Conservation (phyloP, 2,329 filamentous ascomycete genomes). For the Fusarium sp. region DNA sequence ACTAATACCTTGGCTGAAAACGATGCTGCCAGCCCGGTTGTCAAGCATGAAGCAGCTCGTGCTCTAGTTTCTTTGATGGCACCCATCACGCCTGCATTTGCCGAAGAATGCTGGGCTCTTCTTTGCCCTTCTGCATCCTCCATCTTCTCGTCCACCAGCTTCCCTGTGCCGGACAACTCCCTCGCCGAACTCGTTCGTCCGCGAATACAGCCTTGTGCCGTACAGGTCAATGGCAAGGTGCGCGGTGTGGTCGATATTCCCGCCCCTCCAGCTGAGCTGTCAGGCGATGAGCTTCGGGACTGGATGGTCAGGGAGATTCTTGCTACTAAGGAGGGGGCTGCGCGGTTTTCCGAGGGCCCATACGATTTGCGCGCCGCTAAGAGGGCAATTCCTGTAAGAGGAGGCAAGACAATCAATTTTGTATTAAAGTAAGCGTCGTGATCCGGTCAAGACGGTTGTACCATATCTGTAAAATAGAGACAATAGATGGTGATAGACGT, state of each 20-base stretch:
- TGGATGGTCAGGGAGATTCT: slow-evolving; percentile 73
- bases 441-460: neutral
- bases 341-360: slow-evolving; percentile 61
- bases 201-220: slow-evolving; percentile 66
- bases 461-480: slow-evolving; percentile 21
- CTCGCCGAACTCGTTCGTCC: slow-evolving; percentile 61
- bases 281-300: slow-evolving; percentile 59
- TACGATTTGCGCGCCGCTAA: slow-evolving; percentile 64
- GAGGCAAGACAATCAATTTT: slow-evolving; percentile 79
- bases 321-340: slow-evolving; percentile 67
- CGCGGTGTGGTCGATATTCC: slow-evolving; percentile 74
- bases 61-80: slow-evolving; percentile 77
- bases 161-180: slow-evolving; percentile 66
- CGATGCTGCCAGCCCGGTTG: slow-evolving; percentile 49
- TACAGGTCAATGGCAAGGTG: slow-evolving; percentile 85
- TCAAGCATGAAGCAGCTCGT: slow-evolving; percentile 62
- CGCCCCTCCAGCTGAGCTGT: slow-evolving; percentile 55
- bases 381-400: slow-evolving; percentile 72
- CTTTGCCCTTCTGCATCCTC: slow-evolving; percentile 56
- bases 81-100: slow-evolving; percentile 81
- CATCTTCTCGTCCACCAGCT: slow-evolving; percentile 61
- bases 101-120: slow-evolving; percentile 81
- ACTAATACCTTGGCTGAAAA: slow-evolving; percentile 73
- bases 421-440: slow-evolving; percentile 57
- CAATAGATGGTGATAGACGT: slow-evolving; percentile 13